Percentiles rank a stretch among this genome's conserved stretches.
These are phyloP conservation scores for Penicillium coprophilum DNA, from an alignment of 495 filamentous ascomycete species.

Conservation along the genomic window DNA sequence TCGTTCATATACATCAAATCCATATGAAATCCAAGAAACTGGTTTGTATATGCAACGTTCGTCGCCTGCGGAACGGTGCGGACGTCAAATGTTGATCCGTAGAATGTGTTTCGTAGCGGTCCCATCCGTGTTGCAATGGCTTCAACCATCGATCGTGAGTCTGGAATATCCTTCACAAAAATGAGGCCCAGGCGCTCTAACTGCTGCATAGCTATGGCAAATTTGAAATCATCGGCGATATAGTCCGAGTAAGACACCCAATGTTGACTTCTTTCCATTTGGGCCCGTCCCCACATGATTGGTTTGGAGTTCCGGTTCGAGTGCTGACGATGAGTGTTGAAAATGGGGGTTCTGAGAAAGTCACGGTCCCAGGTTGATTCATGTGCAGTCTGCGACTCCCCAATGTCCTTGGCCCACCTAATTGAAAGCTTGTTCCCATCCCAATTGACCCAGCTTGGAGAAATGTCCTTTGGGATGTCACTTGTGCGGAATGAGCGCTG, in stretches of 20 bases:
- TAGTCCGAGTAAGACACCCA: constrained; percentile 69
- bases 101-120: constrained; percentile 76
- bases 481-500: constrained; percentile 78
- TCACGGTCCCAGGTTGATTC: constrained; percentile 42
- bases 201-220: constrained; percentile 53
- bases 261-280: constrained; percentile 30
- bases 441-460: constrained; percentile 32
- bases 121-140: constrained; percentile 71
- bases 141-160: constrained; percentile 60
- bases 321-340: constrained; percentile 10
- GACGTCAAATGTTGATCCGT: constrained; percentile 89
- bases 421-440: constrained; percentile 51
- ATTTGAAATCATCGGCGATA: constrained; percentile 53
- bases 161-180: constrained; percentile 69
- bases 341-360: constrained; percentile 25
- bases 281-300: constrained; percentile 35
- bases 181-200: constrained; percentile 64
- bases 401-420: constrained; percentile 61
- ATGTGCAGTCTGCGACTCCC: constrained; percentile 47
- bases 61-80: constrained; percentile 70
- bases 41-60: constrained; percentile 87
- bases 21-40: constrained; percentile 82
- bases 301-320: constrained; percentile 4
- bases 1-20: constrained; percentile 85
- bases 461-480: constrained; percentile 62